These are phyloP conservation scores for Cryptococcus sp. DNA, from an alignment of 1,284 basidiomycete genomes.

Conservation along the genomic window DNA sequence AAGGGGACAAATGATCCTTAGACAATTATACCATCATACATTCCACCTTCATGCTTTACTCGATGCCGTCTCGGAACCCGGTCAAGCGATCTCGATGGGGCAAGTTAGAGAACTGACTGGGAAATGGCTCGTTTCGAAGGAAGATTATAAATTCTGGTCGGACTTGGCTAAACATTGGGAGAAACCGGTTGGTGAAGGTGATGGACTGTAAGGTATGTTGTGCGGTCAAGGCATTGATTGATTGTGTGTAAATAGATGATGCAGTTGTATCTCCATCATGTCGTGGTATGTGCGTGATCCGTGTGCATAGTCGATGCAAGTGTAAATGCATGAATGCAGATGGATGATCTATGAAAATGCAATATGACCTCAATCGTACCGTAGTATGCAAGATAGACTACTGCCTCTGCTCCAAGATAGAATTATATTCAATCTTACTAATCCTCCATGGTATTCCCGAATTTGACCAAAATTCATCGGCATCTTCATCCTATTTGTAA, in stretches of 20 bases:
- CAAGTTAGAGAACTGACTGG: slow-evolving; percentile 12
- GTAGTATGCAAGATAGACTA: slow-evolving; percentile 14
- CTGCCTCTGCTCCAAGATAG: slow-evolving; percentile 60
- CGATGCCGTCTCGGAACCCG: no score
- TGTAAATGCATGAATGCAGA: neutral
- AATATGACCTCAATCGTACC: no score
- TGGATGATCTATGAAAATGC: neutral
- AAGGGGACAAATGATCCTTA: slow-evolving; percentile 32
- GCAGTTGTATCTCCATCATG: neutral
- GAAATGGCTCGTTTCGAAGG: slow-evolving; percentile 11
- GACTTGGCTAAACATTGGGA: slow-evolving; percentile 22
- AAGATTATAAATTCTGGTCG: slow-evolving; percentile 27
- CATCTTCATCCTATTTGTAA: slow-evolving; percentile 80
- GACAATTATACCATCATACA: slow-evolving; percentile 40
- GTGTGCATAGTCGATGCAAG: no score
- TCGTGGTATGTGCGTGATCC: no score
- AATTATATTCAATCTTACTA: slow-evolving; percentile 69
- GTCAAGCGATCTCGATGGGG: no score
- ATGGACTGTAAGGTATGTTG: neutral
- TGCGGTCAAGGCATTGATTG: no score
- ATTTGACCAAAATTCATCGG: slow-evolving; percentile 85
- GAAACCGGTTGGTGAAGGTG: slow-evolving; percentile 2
- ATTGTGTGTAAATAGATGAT: no score
- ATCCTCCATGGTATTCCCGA: slow-evolving; percentile 89
- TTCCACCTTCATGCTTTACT: slow-evolving; percentile 19